These are phyloP conservation scores for Willaertia magna DNA, from an alignment of 208 protist genomes.

Conservation along the genomic window DNA sequence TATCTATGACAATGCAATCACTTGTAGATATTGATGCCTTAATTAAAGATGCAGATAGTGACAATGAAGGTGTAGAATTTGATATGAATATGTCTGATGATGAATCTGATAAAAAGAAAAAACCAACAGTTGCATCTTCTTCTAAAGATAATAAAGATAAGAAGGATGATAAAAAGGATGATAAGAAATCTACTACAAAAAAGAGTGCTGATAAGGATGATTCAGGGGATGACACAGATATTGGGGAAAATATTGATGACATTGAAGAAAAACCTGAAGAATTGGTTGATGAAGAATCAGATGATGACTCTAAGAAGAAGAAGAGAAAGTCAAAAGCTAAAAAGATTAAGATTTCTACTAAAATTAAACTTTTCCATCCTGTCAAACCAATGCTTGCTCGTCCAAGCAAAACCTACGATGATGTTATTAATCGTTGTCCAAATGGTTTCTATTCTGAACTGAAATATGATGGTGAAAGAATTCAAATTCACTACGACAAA, in stretches of 20 bases:
- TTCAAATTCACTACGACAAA: constrained; percentile 52
- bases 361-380: constrained; percentile 34
- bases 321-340: background rate
- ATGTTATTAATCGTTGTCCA: constrained; percentile 45
- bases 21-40: background rate
- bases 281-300: background rate
- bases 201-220: background rate
- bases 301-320: background rate
- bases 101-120: background rate
- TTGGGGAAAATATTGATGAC: background rate
- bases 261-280: background rate
- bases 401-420: constrained; percentile 29
- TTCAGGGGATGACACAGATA: background rate
- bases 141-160: background rate
- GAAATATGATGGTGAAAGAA: constrained; percentile 70
- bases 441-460: constrained; percentile 62
- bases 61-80: background rate
- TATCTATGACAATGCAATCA: background rate
- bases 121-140: background rate
- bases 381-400: constrained; percentile 45
- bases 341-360: background rate
- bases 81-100: background rate
- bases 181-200: background rate
- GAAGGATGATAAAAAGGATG: background rate
- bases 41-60: background rate